Evolutionary conservation across 805 yeast species (phyloP), one percentile per base, ranked within the genome.

Genomic region (Wickerhamomyces bisporus): DNA sequence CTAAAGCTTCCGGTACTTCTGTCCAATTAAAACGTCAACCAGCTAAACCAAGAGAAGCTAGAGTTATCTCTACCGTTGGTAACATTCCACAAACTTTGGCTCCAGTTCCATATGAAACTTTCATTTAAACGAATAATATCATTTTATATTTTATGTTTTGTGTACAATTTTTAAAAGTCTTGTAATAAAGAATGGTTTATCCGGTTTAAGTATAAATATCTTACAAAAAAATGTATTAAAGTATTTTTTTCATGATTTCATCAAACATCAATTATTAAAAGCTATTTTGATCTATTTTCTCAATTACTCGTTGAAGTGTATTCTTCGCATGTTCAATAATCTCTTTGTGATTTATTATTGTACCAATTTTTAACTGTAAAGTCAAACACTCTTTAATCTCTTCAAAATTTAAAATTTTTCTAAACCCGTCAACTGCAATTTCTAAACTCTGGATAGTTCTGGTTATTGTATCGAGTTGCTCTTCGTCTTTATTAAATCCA

Each of bases 91-190:
- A 89, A 72, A 89, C 96, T 63, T 81, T 93, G 74, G 93, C 96
- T 67, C 98, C 99, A 74, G 89, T 87, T 77, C 84, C 98, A 68
- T 93, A 93, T 85, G 99, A 93, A 81, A 93, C 98, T 68, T 91
- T 82, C 85, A 93, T 93, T 77, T 93, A 88, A 84, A 38, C 54
- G 50, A 35, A 39, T 48, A 39, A 44, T 43, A 45, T 45, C 34
- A 40, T 35, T 30, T 35, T 39, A 38, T 41, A 38, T 42, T 41
- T 43, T 41, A 38, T 50, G 42, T 47, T 50, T 47, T 49, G 55
- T 51, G 53, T 48, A 46, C 49, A 43, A 43, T 34, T n/a, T n/a
- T 35, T 36, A 40, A 36, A 31, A 27, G 27, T 36, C 29, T 16
- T 30, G 30, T 35, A 35, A 35, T 24, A 23, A 28, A 35, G n/a